These are phyloP conservation scores for Tylopilus plumbeoviolaceoides DNA, from an alignment of 768 basidiomycete species.

Conservation along the genomic window DNA sequence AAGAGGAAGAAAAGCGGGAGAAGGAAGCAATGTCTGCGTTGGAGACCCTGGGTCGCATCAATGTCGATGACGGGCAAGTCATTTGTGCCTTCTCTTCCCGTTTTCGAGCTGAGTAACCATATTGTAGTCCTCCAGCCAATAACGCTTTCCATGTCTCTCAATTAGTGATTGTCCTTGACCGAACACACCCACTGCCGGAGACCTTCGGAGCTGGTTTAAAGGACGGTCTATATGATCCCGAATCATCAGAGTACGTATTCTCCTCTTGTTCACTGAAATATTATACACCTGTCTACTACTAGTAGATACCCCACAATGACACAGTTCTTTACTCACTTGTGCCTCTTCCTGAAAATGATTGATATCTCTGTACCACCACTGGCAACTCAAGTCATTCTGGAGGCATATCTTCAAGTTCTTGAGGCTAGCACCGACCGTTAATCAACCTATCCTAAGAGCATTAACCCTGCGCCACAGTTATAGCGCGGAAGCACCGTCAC, in stretches of 20 bases:
- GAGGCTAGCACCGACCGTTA: constrained; percentile 47
- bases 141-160: constrained; percentile 84
- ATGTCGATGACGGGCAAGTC: constrained; percentile 61
- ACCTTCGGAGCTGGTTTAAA: constrained; percentile 58
- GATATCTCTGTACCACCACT: constrained; percentile 67
- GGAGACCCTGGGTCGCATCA: constrained; percentile 52
- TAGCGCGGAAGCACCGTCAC: too few species aligned
- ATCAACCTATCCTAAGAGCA: too few species aligned
- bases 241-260: constrained; percentile 52
- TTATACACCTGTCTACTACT: constrained; percentile 4
- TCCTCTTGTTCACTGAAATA: constrained; percentile 1
- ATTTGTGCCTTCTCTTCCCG: background rate
- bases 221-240: constrained; percentile 44
- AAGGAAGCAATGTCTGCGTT: constrained; percentile 57
- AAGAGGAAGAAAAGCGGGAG: constrained; percentile 58
- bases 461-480: too few species aligned
- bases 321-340: constrained; percentile 92
- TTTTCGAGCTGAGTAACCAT: constrained; percentile 2
- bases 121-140: constrained; percentile 51
- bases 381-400: constrained; percentile 77
- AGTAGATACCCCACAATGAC: constrained; percentile 72
- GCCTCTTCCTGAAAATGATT: constrained; percentile 83
- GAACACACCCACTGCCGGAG: constrained; percentile 62
- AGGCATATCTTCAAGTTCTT: constrained; percentile 84
- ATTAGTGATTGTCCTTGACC: constrained; percentile 68